Evolutionary conservation across 805 yeast species (phyloP), one percentile per base, ranked within the genome.

Genomic region (Nakazawaea wickerhamii): DNA sequence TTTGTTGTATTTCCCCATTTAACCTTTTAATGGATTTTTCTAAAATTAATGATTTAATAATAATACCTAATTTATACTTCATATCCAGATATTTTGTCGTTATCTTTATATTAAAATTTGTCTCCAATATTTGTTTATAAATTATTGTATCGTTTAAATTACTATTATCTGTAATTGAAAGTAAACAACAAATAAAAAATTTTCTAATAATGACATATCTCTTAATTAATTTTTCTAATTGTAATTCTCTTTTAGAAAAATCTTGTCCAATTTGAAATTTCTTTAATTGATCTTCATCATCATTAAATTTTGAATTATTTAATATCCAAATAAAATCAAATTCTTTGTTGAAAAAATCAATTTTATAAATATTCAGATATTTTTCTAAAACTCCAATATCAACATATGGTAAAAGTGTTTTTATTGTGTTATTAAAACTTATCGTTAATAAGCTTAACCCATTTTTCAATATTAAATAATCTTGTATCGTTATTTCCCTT

Each of bases 121-220:
- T n/a, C 20, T 41, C 37, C 18, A 41, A 25, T n/a, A 17, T 14
- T 9, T 21, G 23, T 11, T 26, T 40, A 26, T 19, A 40, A 28
- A 20, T 28, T 14, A 8, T 15, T 15, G 11, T 14, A 6, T 30
- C 36, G 8, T 17, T 28, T 13, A 10, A 10, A 11, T 15, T 21
- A 8, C 19, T 38, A 5, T 9, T 5, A 20, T 33, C 38, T 3
- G 35, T 35, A 21, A 41, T 34, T 3, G 36, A 10, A 11, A 41
- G 15, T 13, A 41, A 36, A 30, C 44, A 41, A 31, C 44, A 41
- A 7, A 36, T 20, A 26, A n/a, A 41, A 19, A 36, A 34, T 30
- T 41, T 41, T 19, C 44, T 18, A 3, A 41, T 30, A 2, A 36
- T n/a, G 4, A 41, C 32, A 18, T 33, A 41, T n/a, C 23, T 15